phyloP scores from a whole-genome alignment of 148 eudicot genomes.

The Rheum nobile region DNA sequence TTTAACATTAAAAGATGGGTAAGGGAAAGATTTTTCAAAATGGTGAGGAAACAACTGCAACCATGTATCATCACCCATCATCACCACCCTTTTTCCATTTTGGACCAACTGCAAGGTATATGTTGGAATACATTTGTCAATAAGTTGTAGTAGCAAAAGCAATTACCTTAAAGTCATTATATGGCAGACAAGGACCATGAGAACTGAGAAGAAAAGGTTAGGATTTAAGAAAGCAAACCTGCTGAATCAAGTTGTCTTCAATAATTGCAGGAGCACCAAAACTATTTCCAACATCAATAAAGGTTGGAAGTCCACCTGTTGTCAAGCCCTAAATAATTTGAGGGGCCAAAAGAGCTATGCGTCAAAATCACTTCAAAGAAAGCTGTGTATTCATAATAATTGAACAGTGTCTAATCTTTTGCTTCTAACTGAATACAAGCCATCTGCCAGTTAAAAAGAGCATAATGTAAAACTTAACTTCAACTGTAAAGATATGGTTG shows the following conservation, averaged over 20 bases:
- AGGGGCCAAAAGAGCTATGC: conserved; percentile 8
- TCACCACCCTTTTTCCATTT: conserved; percentile 88
- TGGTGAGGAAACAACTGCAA: conserved; percentile 86
- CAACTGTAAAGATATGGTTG: neutral
- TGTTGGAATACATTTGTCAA: neutral
- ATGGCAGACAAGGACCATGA: neutral
- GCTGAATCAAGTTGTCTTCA: conserved; percentile 87
- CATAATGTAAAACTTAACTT: neutral
- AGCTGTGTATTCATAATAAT: neutral
- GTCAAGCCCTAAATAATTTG: conserved; percentile 71
- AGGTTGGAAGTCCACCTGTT: conserved; percentile 98
- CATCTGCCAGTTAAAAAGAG: neutral
- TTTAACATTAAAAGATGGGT: conserved; percentile 92
- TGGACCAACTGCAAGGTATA: conserved; percentile 47
- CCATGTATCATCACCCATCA: conserved; percentile 99
- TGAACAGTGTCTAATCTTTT: neutral
- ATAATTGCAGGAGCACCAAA: conserved; percentile 96
- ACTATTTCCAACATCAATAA: conserved; percentile 94
- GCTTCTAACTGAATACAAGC: neutral
- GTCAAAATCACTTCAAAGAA: neutral
- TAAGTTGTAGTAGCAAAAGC: neutral
- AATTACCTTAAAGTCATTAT: neutral
- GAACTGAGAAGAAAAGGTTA: neutral
- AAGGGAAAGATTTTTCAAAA: conserved; percentile 75
- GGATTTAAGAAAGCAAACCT: conserved; percentile 30